Evolutionary conservation across 1,139 yeast genomes (phyloP).

Genomic region (Saccharomyces hybrid): DNA sequence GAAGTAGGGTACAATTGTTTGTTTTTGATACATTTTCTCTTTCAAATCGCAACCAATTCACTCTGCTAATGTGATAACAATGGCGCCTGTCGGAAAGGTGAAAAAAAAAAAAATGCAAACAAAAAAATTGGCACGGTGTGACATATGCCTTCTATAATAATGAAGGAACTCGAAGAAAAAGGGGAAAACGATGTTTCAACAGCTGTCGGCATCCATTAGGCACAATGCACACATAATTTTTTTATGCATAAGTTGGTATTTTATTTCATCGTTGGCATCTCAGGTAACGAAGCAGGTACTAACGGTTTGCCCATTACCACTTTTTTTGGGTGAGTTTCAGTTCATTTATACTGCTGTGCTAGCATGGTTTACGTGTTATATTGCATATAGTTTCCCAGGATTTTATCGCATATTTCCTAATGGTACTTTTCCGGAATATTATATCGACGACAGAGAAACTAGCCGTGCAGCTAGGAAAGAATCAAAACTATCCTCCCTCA

Average conservation of each 20-base stretch:
- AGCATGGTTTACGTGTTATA: constrained; percentile 27
- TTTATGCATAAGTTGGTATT: constrained; percentile 74
- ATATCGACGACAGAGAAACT: constrained; percentile 6
- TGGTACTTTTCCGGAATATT: constrained; percentile 47
- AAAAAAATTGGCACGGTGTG: not conserved
- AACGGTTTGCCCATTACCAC: constrained; percentile 64
- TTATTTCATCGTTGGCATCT: constrained; percentile 70
- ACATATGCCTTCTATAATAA: not conserved
- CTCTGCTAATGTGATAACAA: not conserved
- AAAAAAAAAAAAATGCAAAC: not conserved
- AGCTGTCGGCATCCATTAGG: constrained; percentile 4
- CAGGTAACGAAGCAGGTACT: constrained; percentile 77
- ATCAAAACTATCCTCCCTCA: constrained; percentile 8
- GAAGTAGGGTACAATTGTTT: not conserved
- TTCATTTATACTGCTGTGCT: constrained; percentile 57
- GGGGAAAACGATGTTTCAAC: not conserved
- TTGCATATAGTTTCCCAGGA: constrained; percentile 20
- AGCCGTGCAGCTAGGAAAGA: constrained; percentile 13
- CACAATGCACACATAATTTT: constrained; percentile 33
- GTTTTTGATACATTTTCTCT: not conserved
- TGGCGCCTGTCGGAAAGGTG: not conserved
- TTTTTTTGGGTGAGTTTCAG: constrained; percentile 82
- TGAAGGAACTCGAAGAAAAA: not conserved
- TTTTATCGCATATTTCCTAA: constrained; percentile 39
- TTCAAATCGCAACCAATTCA: too few species aligned